These are phyloP conservation scores for Calonectria hongkongensis DNA, from an alignment of 2,329 filamentous ascomycete genomes.

Conservation along the genomic window DNA sequence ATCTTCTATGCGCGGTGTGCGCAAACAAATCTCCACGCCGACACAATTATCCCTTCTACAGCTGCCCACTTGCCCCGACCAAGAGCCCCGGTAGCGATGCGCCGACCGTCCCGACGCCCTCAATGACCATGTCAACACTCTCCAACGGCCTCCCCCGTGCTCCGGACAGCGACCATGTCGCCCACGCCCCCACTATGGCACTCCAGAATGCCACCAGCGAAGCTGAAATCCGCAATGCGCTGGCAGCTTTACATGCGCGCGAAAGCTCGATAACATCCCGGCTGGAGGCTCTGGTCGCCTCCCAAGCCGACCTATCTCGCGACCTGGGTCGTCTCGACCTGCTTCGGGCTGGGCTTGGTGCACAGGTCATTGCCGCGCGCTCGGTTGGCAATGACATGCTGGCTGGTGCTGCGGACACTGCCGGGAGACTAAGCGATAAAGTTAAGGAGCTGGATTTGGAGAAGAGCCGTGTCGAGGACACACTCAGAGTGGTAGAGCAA, in stretches of 20 bases:
- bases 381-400: conserved; percentile 94
- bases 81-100: conserved; percentile 63
- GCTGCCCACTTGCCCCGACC: conserved; percentile 40
- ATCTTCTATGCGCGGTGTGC: conserved; percentile 40
- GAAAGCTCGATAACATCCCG: conserved; percentile 84
- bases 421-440: conserved; percentile 87
- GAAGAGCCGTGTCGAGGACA: conserved; percentile 92
- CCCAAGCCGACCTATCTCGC: conserved; percentile 89
- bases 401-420: conserved; percentile 88
- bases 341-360: conserved; percentile 89
- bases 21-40: conserved; percentile 43
- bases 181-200: conserved; percentile 53
- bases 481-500: conserved; percentile 93
- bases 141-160: conserved; percentile 65
- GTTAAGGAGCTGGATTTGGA: conserved; percentile 93
- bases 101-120: conserved; percentile 61
- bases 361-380: conserved; percentile 89
- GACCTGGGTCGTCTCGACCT: conserved; percentile 92
- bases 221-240: conserved; percentile 85
- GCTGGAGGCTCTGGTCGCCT: conserved; percentile 85
- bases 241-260: conserved; percentile 83
- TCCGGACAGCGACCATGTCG: conserved; percentile 57
- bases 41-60: conserved; percentile 24
- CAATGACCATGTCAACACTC: conserved; percentile 68
- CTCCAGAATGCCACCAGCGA: conserved; percentile 84